Conservation (phyloP, 2,329 filamentous ascomycete species). For the Pyrenophora graminea region DNA sequence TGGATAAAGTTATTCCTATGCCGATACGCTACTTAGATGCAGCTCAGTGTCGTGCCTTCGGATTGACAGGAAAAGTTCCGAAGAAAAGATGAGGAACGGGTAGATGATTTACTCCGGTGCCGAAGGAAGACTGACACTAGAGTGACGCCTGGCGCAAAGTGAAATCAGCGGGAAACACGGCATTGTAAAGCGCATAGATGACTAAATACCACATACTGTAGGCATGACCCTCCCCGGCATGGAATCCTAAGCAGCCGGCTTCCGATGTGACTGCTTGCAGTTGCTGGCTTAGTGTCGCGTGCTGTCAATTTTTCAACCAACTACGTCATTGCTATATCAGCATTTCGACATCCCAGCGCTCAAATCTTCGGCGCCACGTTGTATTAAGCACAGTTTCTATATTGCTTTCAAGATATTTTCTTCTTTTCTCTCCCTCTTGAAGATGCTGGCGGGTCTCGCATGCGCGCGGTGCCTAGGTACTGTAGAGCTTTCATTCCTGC, state of each 20-base stretch:
- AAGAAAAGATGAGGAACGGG: background rate
- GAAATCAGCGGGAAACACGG: slow-evolving; percentile 16
- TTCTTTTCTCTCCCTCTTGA: too few relatives aligned
- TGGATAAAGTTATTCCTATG: background rate
- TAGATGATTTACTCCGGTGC: background rate
- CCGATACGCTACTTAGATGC: background rate
- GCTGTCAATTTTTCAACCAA: slow-evolving; percentile 4
- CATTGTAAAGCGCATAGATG: background rate
- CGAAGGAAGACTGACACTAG: background rate
- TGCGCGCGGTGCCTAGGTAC: too few relatives aligned
- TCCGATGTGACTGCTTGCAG: slow-evolving; percentile 6
- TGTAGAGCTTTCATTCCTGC: background rate
- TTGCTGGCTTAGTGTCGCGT: slow-evolving; percentile 1
- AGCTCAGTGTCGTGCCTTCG: background rate
- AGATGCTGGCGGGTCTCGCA: too few relatives aligned
- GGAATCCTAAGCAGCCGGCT: slow-evolving; percentile 11
- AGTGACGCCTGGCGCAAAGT: background rate
- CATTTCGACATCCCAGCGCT: background rate
- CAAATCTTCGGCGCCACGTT: background rate
- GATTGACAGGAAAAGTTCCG: too few relatives aligned
- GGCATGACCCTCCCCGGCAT: background rate
- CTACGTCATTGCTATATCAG: slow-evolving; percentile 8
- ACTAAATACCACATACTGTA: too few relatives aligned
- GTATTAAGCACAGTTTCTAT: too few relatives aligned
- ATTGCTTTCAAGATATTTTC: too few relatives aligned